Evolutionary conservation across 805 yeast genomes (phyloP), one percentile per base, ranked within the genome.

Genomic region (Ogataea polymorpha): DNA sequence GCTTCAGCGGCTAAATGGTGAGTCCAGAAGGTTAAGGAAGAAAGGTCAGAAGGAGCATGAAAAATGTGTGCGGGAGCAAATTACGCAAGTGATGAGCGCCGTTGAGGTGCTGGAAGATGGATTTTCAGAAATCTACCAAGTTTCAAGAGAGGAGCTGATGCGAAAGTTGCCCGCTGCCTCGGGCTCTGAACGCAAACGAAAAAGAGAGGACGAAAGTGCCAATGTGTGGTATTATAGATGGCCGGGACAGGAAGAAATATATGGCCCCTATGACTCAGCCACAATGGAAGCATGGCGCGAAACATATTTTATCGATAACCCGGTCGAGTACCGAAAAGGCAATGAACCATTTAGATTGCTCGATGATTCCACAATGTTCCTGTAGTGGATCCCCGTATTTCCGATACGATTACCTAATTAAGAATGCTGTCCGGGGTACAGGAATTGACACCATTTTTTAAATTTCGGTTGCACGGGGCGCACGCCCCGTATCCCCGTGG

Each of bases 221-320:
- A 13, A 24, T 11, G 14, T 1, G 30, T 44, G 51, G 51, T 47
- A 50, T 31, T 46, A 45, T 28, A 39, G 49, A 23, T 45, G 51
- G 51, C 16, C 13, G 6, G 45, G 44, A 12, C 48, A 40, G 17
- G 65, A 61, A 2, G 69, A 65, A 23, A 51, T 79, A 2, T 63
- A 75, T 38, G 80, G 80, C 5, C 72, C 73, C 2, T 77, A 61
- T 51, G 66, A 82, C 1, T 55, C 67, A 11, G 72, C 68, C 46
- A 81, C 79, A 42, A 78, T 80, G 81, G 60, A 55, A 15, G 69
- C 71, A 46, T 79, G 86, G 86, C 70, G 61, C 35, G 34, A 53
- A 7, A 58, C 62, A 6, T 76, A 78, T 51, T 79, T 79, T 51
- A 66, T 66, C 4, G 65, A 50, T 1, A 48, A 70, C 37, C 61